Conservation (phyloP, 1,139 yeast genomes). For the Yamadazyma blattariae region DNA sequence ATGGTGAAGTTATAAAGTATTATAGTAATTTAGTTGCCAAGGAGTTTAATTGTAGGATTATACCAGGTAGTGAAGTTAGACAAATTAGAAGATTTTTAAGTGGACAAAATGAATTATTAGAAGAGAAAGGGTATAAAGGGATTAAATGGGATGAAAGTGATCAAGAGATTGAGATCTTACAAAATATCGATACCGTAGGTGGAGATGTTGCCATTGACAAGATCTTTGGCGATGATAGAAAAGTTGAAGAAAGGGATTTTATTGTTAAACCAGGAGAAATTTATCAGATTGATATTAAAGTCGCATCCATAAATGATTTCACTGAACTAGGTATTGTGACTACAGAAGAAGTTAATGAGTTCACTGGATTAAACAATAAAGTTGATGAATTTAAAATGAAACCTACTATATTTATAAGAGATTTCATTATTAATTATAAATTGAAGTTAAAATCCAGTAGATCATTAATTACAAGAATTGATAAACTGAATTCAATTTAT, state of each 20-base stretch:
- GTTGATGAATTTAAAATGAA: constrained; percentile 51
- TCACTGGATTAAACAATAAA: constrained; percentile 58
- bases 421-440: constrained; percentile 74
- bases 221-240: constrained; percentile 50
- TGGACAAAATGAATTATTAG: constrained; percentile 91
- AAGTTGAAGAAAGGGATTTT: constrained; percentile 59
- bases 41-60: constrained; percentile 76
- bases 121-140: constrained; percentile 90
- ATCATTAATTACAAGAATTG: constrained; percentile 66
- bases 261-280: constrained; percentile 78
- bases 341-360: constrained; percentile 61
- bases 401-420: constrained; percentile 81
- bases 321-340: constrained; percentile 64
- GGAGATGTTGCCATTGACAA: constrained; percentile 60
- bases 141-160: constrained; percentile 87
- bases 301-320: constrained; percentile 63
- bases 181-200: constrained; percentile 13
- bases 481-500: constrained; percentile 74
- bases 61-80: constrained; percentile 91
- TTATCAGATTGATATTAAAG: constrained; percentile 75
- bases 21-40: constrained; percentile 81
- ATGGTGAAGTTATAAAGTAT: constrained; percentile 66
- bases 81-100: constrained; percentile 90
- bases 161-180: constrained; percentile 48
- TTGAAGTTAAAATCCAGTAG: constrained; percentile 76